phyloP scores from a whole-genome alignment of 2,329 filamentous ascomycete species.

The Myriosclerotinia scirpicola region DNA sequence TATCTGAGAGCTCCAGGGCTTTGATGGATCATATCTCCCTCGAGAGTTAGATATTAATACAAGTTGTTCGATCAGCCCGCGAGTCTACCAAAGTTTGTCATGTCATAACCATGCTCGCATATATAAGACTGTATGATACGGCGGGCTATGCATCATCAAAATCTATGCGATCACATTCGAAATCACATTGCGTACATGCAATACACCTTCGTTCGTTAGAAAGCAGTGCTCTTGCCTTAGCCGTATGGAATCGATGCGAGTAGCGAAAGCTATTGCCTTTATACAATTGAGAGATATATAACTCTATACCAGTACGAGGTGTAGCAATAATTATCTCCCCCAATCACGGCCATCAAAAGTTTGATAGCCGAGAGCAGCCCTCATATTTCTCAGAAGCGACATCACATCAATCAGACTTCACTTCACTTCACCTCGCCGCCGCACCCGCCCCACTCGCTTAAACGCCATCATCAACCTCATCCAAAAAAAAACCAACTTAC shows the following conservation, averaged over 20 bases:
- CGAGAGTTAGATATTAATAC: neutral
- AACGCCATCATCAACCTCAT: neutral
- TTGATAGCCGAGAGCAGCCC: neutral
- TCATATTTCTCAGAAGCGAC: neutral
- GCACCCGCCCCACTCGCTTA: neutral
- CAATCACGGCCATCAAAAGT: neutral
- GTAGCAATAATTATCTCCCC: neutral
- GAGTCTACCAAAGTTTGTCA: neutral
- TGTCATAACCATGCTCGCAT: neutral
- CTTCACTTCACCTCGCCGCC: neutral
- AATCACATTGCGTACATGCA: neutral
- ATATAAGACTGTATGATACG: neutral
- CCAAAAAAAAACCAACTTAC: neutral
- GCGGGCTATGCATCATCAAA: neutral
- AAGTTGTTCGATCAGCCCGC: neutral
- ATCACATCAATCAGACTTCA: neutral
- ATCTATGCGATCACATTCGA: no score
- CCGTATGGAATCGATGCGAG: neutral
- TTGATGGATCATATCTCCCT: neutral
- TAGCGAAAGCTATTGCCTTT: neutral
- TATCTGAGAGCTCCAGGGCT: neutral
- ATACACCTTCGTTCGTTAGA: neutral
- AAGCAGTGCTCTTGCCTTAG: neutral
- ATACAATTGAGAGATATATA: neutral
- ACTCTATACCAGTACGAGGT: neutral